Evolutionary conservation across 208 protist species (phyloP).

Genomic region (Histomonas meleagridis): DNA sequence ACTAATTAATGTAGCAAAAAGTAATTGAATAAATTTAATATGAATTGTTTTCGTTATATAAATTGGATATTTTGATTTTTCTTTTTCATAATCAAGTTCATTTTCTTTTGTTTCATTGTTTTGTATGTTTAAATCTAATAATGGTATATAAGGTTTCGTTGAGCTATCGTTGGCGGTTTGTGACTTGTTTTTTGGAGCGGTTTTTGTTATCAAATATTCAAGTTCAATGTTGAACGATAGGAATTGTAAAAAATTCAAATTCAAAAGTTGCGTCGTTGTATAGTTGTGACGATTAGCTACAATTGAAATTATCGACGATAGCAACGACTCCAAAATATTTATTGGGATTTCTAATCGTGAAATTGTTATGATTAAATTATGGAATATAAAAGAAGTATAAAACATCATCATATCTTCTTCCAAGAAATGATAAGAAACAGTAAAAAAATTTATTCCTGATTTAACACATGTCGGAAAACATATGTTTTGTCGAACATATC

Average conservation of each 20-base stretch:
- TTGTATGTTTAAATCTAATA: too few species aligned
- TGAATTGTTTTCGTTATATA: not conserved
- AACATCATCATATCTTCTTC: not conserved
- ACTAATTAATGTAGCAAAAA: not conserved
- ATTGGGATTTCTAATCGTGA: not conserved
- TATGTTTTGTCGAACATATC: not conserved
- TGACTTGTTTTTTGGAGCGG: too few species aligned
- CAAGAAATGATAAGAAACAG: not conserved
- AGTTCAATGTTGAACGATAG: not conserved
- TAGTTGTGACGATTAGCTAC: not conserved
- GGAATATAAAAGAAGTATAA: not conserved
- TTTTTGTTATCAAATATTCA: too few species aligned
- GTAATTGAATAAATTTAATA: not conserved
- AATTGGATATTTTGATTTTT: conserved; percentile 15
- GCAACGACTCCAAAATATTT: not conserved
- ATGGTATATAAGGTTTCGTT: too few species aligned
- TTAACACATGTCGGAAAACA: not conserved
- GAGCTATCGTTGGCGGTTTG: too few species aligned
- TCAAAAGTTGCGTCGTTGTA: not conserved
- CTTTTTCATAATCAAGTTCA: not conserved
- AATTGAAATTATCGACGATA: not conserved
- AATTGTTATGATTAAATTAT: not conserved
- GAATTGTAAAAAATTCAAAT: not conserved
- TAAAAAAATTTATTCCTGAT: not conserved
- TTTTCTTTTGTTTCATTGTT: not conserved